Conservation (phyloP, 768 basidiomycete genomes). For the Lactarius pseudohatsudake region DNA sequence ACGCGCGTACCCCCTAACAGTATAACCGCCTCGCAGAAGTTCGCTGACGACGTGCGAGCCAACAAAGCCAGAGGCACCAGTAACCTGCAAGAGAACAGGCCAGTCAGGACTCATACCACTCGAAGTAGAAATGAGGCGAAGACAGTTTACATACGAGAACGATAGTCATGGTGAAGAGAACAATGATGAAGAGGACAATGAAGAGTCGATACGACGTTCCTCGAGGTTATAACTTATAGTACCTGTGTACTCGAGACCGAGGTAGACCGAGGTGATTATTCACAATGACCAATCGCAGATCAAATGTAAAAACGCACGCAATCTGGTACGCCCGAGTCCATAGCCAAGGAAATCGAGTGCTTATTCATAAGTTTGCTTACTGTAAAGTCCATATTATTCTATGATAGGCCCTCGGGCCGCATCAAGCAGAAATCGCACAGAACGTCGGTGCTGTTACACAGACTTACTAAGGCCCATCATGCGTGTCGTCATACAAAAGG, state of each 20-base stretch:
- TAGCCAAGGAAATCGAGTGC: too few species aligned
- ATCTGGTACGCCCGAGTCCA: too few species aligned
- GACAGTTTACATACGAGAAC: constrained; percentile 10
- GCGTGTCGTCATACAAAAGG: too few species aligned
- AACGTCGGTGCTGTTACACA: too few species aligned
- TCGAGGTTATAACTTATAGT: too few species aligned
- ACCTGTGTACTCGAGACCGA: neutral
- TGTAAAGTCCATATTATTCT: too few species aligned
- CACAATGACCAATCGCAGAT: neutral
- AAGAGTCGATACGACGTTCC: too few species aligned
- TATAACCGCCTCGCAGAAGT: constrained; percentile 48
- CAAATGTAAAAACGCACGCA: too few species aligned
- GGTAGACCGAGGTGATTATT: neutral
- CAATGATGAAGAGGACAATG: neutral
- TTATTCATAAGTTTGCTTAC: too few species aligned
- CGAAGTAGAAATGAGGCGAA: neutral
- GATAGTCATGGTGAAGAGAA: neutral
- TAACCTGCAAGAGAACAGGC: constrained; percentile 36
- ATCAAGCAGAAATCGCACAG: too few species aligned
- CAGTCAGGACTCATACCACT: constrained; percentile 1
- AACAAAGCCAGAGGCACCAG: constrained; percentile 45
- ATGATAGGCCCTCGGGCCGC: too few species aligned
- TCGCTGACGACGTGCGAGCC: constrained; percentile 33
- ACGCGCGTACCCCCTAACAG: constrained; percentile 44
- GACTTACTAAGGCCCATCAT: too few species aligned